Evolutionary conservation across 768 basidiomycete species (phyloP).

Genomic region (Pisolithus sp.): DNA sequence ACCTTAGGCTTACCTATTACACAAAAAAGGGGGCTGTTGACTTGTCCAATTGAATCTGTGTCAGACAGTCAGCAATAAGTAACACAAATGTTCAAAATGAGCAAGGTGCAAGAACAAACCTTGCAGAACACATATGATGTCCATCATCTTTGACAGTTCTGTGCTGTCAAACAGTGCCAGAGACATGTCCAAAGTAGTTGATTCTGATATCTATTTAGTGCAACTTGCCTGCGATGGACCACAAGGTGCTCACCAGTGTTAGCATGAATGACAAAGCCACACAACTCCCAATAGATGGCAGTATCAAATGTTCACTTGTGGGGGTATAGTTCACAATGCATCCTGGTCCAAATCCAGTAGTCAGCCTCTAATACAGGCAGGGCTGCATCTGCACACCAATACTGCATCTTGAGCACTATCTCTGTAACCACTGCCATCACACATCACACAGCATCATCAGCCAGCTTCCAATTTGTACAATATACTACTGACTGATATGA

Average conservation of each 20-base stretch:
- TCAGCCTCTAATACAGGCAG: too few species aligned
- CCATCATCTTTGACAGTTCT: conserved; percentile 7
- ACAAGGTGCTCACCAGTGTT: background rate
- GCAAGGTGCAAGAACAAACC: background rate
- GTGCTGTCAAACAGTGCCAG: conserved; percentile 11
- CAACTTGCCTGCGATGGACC: too few species aligned
- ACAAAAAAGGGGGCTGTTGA: conserved; percentile 1
- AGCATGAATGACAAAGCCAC: conserved; percentile 8
- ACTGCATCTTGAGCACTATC: conserved; percentile 20
- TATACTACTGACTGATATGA: conserved; percentile 6
- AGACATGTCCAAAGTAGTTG: conserved; percentile 10
- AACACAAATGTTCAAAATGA: background rate
- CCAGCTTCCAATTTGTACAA: background rate
- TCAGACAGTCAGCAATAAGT: background rate
- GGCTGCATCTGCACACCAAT: conserved; percentile 12
- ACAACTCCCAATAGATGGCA: conserved; percentile 1
- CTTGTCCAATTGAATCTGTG: background rate
- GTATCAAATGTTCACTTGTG: conserved; percentile 2
- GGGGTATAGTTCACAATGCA: conserved; percentile 18
- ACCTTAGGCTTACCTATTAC: conserved; percentile 1
- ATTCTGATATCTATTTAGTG: conserved; percentile 3
- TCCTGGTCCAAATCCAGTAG: conserved; percentile 9
- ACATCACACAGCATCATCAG: background rate
- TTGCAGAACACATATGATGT: conserved; percentile 5
- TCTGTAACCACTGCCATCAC: conserved; percentile 3